Base-by-base conservation (phyloP, 768 basidiomycete genomes). In the Rhizopogon vinicolor region DNA sequence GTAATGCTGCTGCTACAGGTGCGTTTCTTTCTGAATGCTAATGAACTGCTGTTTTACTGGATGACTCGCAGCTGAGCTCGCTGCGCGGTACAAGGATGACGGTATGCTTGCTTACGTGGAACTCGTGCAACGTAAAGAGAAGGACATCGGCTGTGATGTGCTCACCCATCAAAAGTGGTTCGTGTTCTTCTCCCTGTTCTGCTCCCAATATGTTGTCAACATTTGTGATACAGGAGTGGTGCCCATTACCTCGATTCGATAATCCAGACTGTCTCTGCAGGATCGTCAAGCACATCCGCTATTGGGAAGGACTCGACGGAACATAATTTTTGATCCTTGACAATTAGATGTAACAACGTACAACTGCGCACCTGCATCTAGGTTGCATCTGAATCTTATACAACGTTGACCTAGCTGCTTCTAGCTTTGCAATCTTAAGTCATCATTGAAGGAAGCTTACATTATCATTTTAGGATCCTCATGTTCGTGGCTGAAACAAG, bases 81-180 rank as follows among this genome's bases (percentile, higher is more conserved):
- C 93, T 22, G 74, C 80, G 18, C 79, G 80, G 19, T 96, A 82
- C 78, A 89, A 91, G 74, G 81, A 84, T 25, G 91, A 95, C 44
- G 93, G 93, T 44, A 94, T 96, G 89, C 81, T 92, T 33, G 93
- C 93, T 22, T 96, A 96, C 69, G 92, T 94, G 45, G 80, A 94
- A 56, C 82, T 92, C 18, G 82, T 95, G 49, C 93, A 96, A 65
- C 76, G 83, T 60, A 93, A 90, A 68, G 93, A 96, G 71, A 89
- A 87, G 70, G 91, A 87, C 62, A 82, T 93, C 50, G 89, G 89
- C 35, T 89, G 88, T 57, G 93, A 96, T 67, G 92, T 96, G 33
- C 75, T 95, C 45, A 96, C 90, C 3, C 93, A 96, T 70, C 93
- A 96, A 74, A 95, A 93, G 79, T 97, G 93, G 93, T 85, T 41